Conservation (phyloP, 106 monocot species). For the Triglochin maritima region DNA sequence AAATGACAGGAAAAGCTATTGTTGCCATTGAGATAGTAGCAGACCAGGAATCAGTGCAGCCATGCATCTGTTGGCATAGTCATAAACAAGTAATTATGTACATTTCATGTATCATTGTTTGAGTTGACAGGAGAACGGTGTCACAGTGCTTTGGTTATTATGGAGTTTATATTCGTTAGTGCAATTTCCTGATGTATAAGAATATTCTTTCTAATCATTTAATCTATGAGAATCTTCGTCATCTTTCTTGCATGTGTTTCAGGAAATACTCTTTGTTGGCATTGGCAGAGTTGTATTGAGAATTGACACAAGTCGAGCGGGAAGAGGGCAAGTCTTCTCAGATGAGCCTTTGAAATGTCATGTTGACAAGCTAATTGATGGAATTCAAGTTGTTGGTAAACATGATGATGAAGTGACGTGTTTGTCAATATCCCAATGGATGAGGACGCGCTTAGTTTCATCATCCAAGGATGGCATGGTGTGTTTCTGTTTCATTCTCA, state of each 20-base stretch:
- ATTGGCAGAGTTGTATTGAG: constrained; percentile 72
- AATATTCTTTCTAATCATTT: not conserved
- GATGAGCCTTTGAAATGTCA: constrained; percentile 74
- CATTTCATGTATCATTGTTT: no score
- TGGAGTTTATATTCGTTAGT: no score
- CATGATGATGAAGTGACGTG: constrained; percentile 92
- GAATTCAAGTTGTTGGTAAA: constrained; percentile 73
- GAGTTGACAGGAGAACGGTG: no score
- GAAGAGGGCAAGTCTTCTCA: constrained; percentile 54
- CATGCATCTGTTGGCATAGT: constrained; percentile 90
- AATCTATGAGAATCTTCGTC: not conserved
- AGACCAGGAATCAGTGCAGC: constrained; percentile 61
- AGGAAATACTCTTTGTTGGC: constrained; percentile 84
- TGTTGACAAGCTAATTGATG: constrained; percentile 65
- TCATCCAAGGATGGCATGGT: constrained; percentile 97
- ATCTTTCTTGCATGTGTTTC: constrained; percentile 4
- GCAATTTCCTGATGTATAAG: not conserved
- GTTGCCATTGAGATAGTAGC: constrained; percentile 70
- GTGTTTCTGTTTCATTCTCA: constrained; percentile 8
- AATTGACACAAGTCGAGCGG: constrained; percentile 85
- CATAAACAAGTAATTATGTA: constrained; percentile 79
- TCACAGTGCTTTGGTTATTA: not conserved
- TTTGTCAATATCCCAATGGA: constrained; percentile 98
- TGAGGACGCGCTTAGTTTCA: constrained; percentile 89
- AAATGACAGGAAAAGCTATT: constrained; percentile 71